Evolutionary conservation across 1,139 yeast genomes (phyloP), one percentile per base, ranked within the genome.

Genomic region (Saccharomyces hybrid): DNA sequence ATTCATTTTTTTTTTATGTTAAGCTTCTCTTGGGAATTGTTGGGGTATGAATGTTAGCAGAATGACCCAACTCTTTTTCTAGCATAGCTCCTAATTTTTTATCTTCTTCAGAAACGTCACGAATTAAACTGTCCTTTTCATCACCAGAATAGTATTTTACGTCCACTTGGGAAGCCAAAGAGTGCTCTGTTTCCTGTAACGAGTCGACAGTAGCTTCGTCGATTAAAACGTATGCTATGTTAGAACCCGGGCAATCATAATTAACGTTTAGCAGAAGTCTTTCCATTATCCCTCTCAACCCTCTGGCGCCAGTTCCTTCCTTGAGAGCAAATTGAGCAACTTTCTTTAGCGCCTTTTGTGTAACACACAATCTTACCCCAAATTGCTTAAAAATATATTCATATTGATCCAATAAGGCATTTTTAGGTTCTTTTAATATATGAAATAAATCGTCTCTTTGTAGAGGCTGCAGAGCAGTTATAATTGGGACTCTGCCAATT

Each of bases 251-350:
- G 57, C 81, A 76, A 50, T 79, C 83, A 62, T 74, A 80, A 61
- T 79, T 80, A 6, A 79, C 80, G 50, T 74, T 73, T 20, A 79
- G 63, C 25, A 80, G 63, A n/a, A 79, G 57, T 49, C 77, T 71
- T 55, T 79, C 83, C 74, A 80, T 70, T 9, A 79, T 75, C 2
- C 79, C 76, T 56, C 81, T 68, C 46, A 80, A 62, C 0, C 83
- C 83, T 59, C 84, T 71, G 0, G 83, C 84, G 26, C 84, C 84
- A 0, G 82, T 79, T 2, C 81, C 80, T 57, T 76, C 79, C 41
- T 66, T 65, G 47, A 76, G 59, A 0, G 83, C 79, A 27, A 74
- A 61, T 34, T 69, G 68, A 0, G 83, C 80, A 16, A 80, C 74
- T 50, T 66, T 69, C n/a, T 64, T 59, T 13, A 79, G 63, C 0